These are phyloP conservation scores for Lactifluus rugatus DNA, from an alignment of 768 basidiomycete species.

Conservation along the genomic window DNA sequence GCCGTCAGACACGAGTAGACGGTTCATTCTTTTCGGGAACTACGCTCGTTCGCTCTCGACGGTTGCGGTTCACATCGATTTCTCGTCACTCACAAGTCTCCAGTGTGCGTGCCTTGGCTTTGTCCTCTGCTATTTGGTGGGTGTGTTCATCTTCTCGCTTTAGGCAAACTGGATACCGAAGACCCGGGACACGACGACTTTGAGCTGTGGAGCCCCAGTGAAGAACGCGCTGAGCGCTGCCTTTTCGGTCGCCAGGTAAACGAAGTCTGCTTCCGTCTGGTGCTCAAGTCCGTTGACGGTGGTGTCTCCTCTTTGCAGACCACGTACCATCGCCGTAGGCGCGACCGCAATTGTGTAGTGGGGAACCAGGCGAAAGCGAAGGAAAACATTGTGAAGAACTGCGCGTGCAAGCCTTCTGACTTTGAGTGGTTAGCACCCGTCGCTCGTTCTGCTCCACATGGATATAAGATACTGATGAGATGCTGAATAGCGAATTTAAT, in stretches of 20 bases:
- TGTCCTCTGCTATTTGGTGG: neutral
- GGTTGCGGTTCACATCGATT: constrained; percentile 83
- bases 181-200: constrained; percentile 86
- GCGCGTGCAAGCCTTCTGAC: constrained; percentile 62
- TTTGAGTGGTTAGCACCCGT: constrained; percentile 78
- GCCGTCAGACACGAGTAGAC: constrained; percentile 79
- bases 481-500: constrained; percentile 79
- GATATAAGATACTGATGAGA: neutral
- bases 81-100: constrained; percentile 60
- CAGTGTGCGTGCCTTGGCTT: constrained; percentile 48
- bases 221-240: constrained; percentile 78
- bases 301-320: constrained; percentile 39
- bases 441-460: too few relatives aligned
- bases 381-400: constrained; percentile 53
- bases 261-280: neutral
- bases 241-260: constrained; percentile 84
- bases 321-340: constrained; percentile 80
- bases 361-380: constrained; percentile 53
- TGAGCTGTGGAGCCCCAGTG: constrained; percentile 93
- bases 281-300: neutral
- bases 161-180: constrained; percentile 61
- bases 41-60: constrained; percentile 37
- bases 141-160: constrained; percentile 1
- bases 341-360: constrained; percentile 74
- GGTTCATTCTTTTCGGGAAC: constrained; percentile 78